Percentiles rank a stretch among this genome's conserved stretches.
phyloP scores from a whole-genome alignment of 2,329 filamentous ascomycete genomes.

The Elsinoe australis region DNA sequence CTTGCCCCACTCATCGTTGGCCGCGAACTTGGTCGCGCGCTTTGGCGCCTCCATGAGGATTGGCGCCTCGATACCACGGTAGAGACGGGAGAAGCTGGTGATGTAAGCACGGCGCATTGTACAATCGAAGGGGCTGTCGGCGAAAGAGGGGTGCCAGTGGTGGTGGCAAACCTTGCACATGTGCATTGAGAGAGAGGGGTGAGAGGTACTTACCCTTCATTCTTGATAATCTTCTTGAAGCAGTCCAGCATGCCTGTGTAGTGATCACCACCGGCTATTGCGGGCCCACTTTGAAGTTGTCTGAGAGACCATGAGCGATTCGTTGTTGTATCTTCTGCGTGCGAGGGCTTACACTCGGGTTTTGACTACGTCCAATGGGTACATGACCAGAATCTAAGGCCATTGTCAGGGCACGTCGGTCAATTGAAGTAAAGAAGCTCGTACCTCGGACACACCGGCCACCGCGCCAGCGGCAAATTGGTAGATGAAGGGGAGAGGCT shows the following conservation, averaged over 20 bases:
- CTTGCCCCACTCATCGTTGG: conserved; percentile 97
- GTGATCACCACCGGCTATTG: conserved; percentile 62
- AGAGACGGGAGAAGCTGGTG: conserved; percentile 72
- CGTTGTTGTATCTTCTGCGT: too few relatives aligned
- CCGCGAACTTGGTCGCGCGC: conserved; percentile 94
- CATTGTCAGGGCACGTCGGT: neutral
- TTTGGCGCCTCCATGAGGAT: conserved; percentile 98
- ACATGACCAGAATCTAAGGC: conserved; percentile 53
- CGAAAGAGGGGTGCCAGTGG: too few relatives aligned
- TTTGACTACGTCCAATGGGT: conserved; percentile 97
- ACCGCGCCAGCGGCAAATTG: conserved; percentile 96
- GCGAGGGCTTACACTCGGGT: conserved; percentile 84
- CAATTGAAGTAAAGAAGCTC: conserved; percentile 29
- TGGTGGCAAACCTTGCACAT: too few relatives aligned
- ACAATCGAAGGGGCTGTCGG: too few relatives aligned
- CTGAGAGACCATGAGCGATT: conserved; percentile 41
- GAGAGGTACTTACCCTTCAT: conserved; percentile 70
- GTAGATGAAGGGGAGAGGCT: conserved; percentile 85
- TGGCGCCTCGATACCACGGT: conserved; percentile 89
- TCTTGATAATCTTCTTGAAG: conserved; percentile 91
- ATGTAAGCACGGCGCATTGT: conserved; percentile 15
- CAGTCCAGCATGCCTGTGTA: conserved; percentile 99
- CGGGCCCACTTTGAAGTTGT: conserved; percentile 72
- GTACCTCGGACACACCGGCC: conserved; percentile 93
- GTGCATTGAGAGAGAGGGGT: neutral